Evolutionary conservation across 164 flowering plant genomes (phyloP).

Genomic region (Magnolia officinalis): DNA sequence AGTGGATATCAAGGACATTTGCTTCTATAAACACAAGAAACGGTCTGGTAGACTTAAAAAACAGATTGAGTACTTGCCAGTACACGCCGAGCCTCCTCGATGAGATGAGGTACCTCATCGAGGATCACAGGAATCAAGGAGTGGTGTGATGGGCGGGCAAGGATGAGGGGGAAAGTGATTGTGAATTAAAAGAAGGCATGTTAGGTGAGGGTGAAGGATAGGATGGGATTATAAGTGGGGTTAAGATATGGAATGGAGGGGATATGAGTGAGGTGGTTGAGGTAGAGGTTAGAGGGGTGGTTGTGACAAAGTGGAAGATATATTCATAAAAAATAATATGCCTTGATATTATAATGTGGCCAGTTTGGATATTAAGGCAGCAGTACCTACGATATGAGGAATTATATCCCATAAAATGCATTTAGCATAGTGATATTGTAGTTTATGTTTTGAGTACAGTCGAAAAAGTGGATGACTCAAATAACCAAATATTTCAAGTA

Average conservation of each 20-base stretch:
- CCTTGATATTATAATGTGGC: neutral
- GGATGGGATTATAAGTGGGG: neutral
- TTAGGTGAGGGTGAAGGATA: neutral
- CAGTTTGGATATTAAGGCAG: neutral
- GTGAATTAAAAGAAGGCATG: neutral
- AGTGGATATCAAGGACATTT: neutral
- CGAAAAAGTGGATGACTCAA: neutral
- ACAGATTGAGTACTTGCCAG: too few relatives aligned
- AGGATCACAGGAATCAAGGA: neutral
- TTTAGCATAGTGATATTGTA: neutral
- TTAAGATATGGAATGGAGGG: neutral
- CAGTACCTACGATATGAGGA: neutral
- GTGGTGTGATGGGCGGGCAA: neutral
- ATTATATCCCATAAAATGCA: neutral
- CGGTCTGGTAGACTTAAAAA: too few relatives aligned
- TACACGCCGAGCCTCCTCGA: too few relatives aligned
- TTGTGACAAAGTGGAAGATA: neutral
- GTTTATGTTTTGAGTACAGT: neutral
- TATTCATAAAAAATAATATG: neutral
- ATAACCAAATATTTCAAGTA: neutral
- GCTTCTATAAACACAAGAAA: neutral
- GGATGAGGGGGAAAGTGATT: neutral
- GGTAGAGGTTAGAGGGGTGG: neutral
- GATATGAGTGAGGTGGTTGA: neutral
- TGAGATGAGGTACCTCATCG: neutral